Conservation (phyloP, 192 early-diverging fungal genomes). For the Fimicolochytrium jonesii region DNA sequence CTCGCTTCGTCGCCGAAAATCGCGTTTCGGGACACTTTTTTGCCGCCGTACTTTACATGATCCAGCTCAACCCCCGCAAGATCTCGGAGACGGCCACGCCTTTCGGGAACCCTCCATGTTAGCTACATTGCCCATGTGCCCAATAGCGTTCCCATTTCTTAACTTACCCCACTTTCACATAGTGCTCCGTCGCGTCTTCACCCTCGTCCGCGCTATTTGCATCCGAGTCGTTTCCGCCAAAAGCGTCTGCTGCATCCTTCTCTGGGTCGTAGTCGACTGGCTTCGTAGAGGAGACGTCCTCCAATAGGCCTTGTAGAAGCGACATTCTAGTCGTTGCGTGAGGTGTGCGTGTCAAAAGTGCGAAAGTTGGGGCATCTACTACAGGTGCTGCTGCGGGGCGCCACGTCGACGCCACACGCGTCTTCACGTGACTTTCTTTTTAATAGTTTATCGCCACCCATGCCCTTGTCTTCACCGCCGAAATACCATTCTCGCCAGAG, state of each 20-base stretch:
- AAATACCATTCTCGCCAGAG: no score
- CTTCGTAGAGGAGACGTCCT: slow-evolving; percentile 33
- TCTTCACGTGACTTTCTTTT: no score
- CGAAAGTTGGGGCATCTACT: no score
- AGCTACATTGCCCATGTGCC: no score
- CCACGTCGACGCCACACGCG: no score
- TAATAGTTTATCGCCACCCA: no score
- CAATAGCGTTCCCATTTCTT: no score
- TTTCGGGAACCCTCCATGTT: no score
- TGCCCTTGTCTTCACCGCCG: no score
- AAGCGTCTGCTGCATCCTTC: slow-evolving; percentile 19
- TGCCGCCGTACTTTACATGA: slow-evolving; percentile 37
- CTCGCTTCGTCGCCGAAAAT: slow-evolving; percentile 13
- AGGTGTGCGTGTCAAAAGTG: no score
- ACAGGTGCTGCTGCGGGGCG: no score
- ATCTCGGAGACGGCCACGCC: slow-evolving; percentile 17
- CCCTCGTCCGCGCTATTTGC: slow-evolving; percentile 5
- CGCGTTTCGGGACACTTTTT: slow-evolving; percentile 25
- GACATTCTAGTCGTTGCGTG: no score
- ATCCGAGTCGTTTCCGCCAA: slow-evolving; percentile 9
- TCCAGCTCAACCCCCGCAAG: slow-evolving; percentile 24
- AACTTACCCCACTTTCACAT: slow-evolving; percentile 33
- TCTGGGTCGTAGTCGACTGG: slow-evolving; percentile 42
- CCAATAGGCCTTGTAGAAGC: slow-evolving; percentile 30
- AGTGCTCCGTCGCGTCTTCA: slow-evolving; percentile 22